phyloP scores from a whole-genome alignment of 164 flowering plant species.

The Stephania japonica region DNA sequence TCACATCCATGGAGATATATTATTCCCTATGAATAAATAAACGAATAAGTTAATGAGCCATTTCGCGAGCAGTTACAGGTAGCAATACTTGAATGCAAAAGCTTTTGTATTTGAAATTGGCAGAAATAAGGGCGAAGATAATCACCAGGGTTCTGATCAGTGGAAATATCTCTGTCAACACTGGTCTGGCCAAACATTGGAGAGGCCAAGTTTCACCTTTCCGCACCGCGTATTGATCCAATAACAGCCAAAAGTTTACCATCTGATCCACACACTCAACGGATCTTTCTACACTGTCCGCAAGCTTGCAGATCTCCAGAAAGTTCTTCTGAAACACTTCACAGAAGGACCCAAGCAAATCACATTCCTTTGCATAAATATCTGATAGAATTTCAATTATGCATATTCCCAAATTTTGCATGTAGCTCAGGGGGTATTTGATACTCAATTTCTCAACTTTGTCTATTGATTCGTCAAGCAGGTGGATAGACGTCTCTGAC shows the following conservation, averaged over 20 bases:
- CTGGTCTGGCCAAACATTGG: conserved; percentile 55
- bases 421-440: conserved; percentile 35
- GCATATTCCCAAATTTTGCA: conserved; percentile 62
- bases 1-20: neutral
- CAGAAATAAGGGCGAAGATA: conserved; percentile 9
- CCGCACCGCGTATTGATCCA: conserved; percentile 44
- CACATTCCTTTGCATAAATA: conserved; percentile 29
- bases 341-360: conserved; percentile 47
- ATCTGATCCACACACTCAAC: conserved; percentile 31
- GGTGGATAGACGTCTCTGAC: conserved; percentile 15
- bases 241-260: conserved; percentile 41
- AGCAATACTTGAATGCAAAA: neutral
- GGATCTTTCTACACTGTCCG: conserved; percentile 22
- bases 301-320: conserved; percentile 38
- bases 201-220: conserved; percentile 83
- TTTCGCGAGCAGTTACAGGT: neutral
- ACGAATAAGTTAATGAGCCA: neutral
- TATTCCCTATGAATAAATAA: neutral
- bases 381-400: conserved; percentile 58
- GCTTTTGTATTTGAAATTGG: neutral
- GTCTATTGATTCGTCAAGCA: conserved; percentile 19
- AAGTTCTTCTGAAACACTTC: conserved; percentile 47
- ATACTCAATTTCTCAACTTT: conserved; percentile 17
- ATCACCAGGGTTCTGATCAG: conserved; percentile 64
- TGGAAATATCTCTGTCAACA: conserved; percentile 52